A percentile compares a stretch with the other conserved stretches of the same genome.
Evolutionary conservation across 139 green algal genomes (phyloP).

Genomic region (Micromonas pusilla): DNA sequence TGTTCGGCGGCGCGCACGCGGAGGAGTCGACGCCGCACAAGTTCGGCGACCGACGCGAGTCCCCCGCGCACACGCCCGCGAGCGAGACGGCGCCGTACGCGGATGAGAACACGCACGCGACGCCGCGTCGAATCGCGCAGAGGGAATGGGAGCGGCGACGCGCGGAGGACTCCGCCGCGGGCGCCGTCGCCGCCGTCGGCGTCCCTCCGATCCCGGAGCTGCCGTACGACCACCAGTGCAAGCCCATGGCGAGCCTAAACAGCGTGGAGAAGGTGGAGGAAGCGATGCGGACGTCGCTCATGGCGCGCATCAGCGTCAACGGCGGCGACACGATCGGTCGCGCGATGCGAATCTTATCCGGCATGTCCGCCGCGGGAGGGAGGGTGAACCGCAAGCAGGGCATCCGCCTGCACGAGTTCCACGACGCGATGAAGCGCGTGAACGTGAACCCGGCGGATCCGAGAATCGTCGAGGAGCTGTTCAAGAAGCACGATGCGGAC

Average conservation of each 20-base stretch:
- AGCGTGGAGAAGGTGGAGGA: neutral
- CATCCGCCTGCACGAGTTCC: neutral
- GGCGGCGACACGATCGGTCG: no score
- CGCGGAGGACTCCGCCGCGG: neutral
- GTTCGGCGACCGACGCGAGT: no score
- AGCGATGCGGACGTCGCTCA: neutral
- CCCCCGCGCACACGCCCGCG: no score
- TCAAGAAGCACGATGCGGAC: neutral
- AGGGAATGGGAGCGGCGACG: neutral
- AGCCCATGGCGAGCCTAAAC: neutral
- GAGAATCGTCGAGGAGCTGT: neutral
- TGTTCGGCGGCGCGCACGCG: no score
- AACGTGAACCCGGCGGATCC: neutral
- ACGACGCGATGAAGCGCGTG: neutral
- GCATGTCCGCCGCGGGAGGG: neutral
- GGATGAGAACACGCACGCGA: neutral
- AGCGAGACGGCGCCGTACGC: neutral
- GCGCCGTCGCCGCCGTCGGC: neutral
- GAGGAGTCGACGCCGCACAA: no score
- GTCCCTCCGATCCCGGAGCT: neutral
- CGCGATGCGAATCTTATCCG: neutral
- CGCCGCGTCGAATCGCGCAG: neutral
- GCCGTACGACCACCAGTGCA: neutral
- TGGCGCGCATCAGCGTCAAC: neutral
- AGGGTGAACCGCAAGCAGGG: neutral